These are phyloP conservation scores for Leucaena leucocephala DNA, from an alignment of 306 rosid genomes.

Conservation along the genomic window DNA sequence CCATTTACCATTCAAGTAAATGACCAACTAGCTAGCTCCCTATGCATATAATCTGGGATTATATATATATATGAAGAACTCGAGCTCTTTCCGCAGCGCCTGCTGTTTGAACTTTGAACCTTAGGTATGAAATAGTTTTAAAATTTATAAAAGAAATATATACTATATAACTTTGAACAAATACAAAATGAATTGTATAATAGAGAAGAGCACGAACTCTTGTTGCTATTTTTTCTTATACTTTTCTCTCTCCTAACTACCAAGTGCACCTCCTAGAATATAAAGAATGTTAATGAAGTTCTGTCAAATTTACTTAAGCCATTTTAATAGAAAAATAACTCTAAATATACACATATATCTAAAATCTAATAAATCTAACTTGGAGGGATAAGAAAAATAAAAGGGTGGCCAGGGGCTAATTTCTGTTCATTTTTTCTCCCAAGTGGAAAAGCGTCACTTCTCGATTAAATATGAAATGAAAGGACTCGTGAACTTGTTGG, in stretches of 20 bases:
- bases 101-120: not conserved
- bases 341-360: too few species aligned
- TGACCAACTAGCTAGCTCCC: not conserved
- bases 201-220: not conserved
- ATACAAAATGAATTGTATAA: not conserved
- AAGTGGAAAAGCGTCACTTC: not conserved
- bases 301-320: too few species aligned
- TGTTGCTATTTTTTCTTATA: not conserved
- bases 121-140: not conserved
- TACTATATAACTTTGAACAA: not conserved
- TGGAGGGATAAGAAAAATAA: too few species aligned
- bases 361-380: not conserved
- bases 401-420: not conserved
- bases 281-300: too few species aligned
- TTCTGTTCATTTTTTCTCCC: not conserved
- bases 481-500: not conserved
- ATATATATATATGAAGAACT: not conserved
- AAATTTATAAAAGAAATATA: not conserved
- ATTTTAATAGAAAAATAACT: too few species aligned
- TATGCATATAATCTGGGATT: not conserved
- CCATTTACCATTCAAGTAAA: not conserved
- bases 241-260: too few species aligned
- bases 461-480: not conserved
- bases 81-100: not conserved
- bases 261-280: not conserved